Base-by-base conservation (phyloP, 768 basidiomycete species). In the Nidularia pulvinata region DNA sequence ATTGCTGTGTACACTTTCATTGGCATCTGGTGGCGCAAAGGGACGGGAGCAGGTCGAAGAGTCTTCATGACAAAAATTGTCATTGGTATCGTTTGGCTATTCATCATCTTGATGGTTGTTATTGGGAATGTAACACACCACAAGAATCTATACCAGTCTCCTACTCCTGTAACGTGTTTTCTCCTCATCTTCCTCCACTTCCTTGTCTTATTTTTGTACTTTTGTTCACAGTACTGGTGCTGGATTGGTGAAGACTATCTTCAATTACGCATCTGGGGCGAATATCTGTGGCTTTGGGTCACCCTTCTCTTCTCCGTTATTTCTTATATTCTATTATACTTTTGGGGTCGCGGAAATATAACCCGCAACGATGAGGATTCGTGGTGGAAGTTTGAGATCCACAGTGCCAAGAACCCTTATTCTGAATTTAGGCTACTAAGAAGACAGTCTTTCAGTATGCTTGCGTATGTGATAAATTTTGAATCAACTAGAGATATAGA, bases 311-410 rank as follows among this genome's bases (percentile, higher is more conserved):
- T 59, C 34, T 67, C 67, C 7, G 42, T 65, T 44, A 14, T 64
- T 10, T 44, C 60, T n/a, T 69, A 69, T 52, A 51, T 65, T 32
- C 64, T 64, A 2, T 52, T 69, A 7, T 68, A 53, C 37, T 54
- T 69, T 43, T 57, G 54, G 53, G 55, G 59, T 19, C 50, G 61
- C 2, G 66, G 67, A 2, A 61, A 64, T 51, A 61, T 68, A 44
- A 46, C 46, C n/a, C 59, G 59, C 9, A 46, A 59, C 30, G 58
- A 67, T 51, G 58, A 63, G 10, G 46, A 59, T 4, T 55, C 53
- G 6, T 74, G 74, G 71, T 75, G 74, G 70, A 65, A 59, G 49
- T 67, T 72, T 47, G 33, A 33, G 11, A 50, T 68, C 32, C 61
- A 66, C 19, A 50, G 56, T 49, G 45, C 42, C 42, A 35, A 47